These are phyloP conservation scores for Chlorociboria aeruginascens DNA, from an alignment of 495 filamentous ascomycete species.

Conservation along the genomic window DNA sequence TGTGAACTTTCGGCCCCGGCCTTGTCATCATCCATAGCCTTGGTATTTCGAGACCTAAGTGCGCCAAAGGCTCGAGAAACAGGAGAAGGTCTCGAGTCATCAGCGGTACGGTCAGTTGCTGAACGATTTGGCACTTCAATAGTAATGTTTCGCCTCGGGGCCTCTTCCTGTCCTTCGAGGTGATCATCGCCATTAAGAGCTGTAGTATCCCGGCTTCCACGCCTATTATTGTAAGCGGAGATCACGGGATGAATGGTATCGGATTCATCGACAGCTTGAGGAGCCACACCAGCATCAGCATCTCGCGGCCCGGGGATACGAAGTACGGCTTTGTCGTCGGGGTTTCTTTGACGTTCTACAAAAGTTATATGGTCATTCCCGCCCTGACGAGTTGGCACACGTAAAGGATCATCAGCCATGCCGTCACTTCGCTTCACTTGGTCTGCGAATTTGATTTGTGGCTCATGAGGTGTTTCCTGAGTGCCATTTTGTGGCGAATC, in stretches of 20 bases:
- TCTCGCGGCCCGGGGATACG: slow-evolving; percentile 83
- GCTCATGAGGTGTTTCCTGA: slow-evolving; percentile 2
- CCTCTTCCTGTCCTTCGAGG: slow-evolving; percentile 19
- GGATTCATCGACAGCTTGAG: slow-evolving; percentile 45
- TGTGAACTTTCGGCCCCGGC: background rate
- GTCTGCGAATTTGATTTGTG: slow-evolving; percentile 48
- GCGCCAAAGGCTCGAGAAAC: slow-evolving; percentile 20
- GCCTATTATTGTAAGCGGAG: slow-evolving; percentile 2
- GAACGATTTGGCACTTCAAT: slow-evolving; percentile 32
- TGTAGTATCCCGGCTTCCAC: background rate
- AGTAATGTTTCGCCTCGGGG: slow-evolving; percentile 31
- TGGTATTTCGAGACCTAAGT: slow-evolving; percentile 27
- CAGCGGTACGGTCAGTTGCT: slow-evolving; percentile 21
- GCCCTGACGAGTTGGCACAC: slow-evolving; percentile 39
- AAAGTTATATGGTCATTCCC: slow-evolving; percentile 78
- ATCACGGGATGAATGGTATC: slow-evolving; percentile 12
- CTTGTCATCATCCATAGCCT: slow-evolving; percentile 15
- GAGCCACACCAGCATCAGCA: slow-evolving; percentile 66
- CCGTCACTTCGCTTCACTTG: slow-evolving; percentile 38
- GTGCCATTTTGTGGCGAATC: background rate
- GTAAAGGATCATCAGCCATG: slow-evolving; percentile 24
- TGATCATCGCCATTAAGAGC: slow-evolving; percentile 2
- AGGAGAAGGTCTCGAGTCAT: slow-evolving; percentile 11
- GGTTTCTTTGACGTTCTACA: slow-evolving; percentile 69
- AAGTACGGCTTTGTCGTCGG: slow-evolving; percentile 55